Base-by-base conservation (phyloP, 1,284 basidiomycete species). In the Lignosus rhinocerotis region DNA sequence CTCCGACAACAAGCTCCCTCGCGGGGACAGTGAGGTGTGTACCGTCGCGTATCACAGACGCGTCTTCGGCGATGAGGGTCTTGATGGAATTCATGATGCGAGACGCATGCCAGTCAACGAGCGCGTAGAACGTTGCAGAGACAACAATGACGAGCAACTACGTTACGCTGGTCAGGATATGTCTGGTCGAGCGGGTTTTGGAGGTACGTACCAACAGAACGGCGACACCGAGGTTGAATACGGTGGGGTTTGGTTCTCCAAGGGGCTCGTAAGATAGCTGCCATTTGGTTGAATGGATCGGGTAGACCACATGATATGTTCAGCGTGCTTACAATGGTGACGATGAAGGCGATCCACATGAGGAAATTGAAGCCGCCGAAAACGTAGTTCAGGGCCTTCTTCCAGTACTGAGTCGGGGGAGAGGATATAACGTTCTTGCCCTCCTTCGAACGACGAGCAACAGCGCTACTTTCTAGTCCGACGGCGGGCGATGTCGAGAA, bases 341-440 rank as follows among this genome's bases (percentile, higher is more conserved):
- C 72, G 58, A 83, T 67, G 67, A 79, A 79, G 1, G 79, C 81
- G 52, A 80, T 75, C 77, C 79, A 80, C 72, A 83, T 80, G 36
- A 83, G 70, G 57, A 78, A 79, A 61, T 79, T 80, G 70, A 83
- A 83, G 1, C 78, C 81, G 25, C 81, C 82, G 43, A 83, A 84
- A 31, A 82, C 62, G 53, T 82, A 84, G 65, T 78, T 78, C 34
- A 81, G 69, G 0, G 74, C 69, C 68, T 82, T 83, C 67, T 76
- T 74, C 73, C 76, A 76, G 63, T 78, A 78, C 50, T 76, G 73
- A 32, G 74, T 80, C 14, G 78, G 76, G 25, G 80, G 78, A 4
- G 79, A 76, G 8, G 76, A 76, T 30, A 85, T 79, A 42, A 78
- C 66, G 62, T 84, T 84, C 65, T 73, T 78, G 11, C 80, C 81